A percentile compares a stretch with the other conserved stretches of the same genome.
phyloP scores from a whole-genome alignment of 176 grass and related monocot genomes.

The Eragrostis nindensis region DNA sequence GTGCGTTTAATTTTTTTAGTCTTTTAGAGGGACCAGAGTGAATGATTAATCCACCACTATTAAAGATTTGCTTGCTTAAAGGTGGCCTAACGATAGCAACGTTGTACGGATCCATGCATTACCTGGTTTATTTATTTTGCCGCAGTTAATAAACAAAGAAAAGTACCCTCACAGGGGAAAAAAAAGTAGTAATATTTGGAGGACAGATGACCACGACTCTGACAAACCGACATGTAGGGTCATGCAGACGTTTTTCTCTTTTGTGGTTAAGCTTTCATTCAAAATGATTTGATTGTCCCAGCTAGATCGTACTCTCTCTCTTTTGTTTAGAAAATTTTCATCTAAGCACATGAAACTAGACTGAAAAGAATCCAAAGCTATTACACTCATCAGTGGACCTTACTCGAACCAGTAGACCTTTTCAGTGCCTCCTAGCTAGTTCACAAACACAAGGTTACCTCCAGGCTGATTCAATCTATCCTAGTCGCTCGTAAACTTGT shows the following conservation, averaged over 20 bases:
- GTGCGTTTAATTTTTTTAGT: conserved; percentile 22
- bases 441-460: neutral
- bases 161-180: neutral
- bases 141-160: neutral
- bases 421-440: neutral
- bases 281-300: neutral
- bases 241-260: neutral
- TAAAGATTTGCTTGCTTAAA: conserved; percentile 50
- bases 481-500: neutral
- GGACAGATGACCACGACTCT: neutral
- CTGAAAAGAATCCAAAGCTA: conserved; percentile 37
- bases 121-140: neutral
- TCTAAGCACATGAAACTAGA: neutral
- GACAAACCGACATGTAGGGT: conserved; percentile 4
- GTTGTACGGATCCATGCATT: conserved; percentile 59
- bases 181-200: neutral
- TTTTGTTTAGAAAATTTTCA: too few relatives aligned
- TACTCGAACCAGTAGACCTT: neutral
- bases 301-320: neutral
- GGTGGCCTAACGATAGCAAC: conserved; percentile 45
- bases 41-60: conserved; percentile 57
- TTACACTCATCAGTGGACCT: neutral
- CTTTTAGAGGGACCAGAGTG: conserved; percentile 38
- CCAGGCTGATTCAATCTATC: neutral
- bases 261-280: too few relatives aligned